phyloP scores from a whole-genome alignment of 345 rosid species.

The Capsella bursapastoris region DNA sequence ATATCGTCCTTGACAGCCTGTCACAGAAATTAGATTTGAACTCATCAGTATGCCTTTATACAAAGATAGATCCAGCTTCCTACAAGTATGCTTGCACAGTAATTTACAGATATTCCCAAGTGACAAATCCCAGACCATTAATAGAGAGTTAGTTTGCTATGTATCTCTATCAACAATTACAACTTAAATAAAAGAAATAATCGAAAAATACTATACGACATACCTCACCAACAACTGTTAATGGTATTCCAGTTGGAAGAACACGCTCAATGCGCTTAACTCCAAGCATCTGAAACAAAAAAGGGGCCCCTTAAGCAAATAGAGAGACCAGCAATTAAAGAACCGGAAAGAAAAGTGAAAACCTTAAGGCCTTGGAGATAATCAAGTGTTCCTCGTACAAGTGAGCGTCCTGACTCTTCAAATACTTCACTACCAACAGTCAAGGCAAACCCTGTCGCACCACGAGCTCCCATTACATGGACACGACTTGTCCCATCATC shows the following conservation, averaged over 20 bases:
- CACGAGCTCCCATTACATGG: conserved; percentile 78
- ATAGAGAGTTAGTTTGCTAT: background rate
- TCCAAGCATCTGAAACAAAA: conserved; percentile 85
- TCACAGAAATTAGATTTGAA: conserved; percentile 20
- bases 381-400: conserved; percentile 91
- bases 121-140: background rate
- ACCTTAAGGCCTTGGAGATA: conserved; percentile 98
- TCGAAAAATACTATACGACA: conserved; percentile 17
- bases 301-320: conserved; percentile 31
- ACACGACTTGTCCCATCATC: conserved; percentile 87
- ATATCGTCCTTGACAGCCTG: conserved; percentile 95
- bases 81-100: background rate
- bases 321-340: conserved; percentile 4
- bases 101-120: background rate
- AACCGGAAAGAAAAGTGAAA: background rate
- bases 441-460: conserved; percentile 83
- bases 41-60: background rate
- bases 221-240: conserved; percentile 99
- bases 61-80: conserved; percentile 34
- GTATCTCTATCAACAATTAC: background rate
- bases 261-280: conserved; percentile 90
- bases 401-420: conserved; percentile 96
- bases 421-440: conserved; percentile 91
- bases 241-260: conserved; percentile 88
- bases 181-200: conserved; percentile 2